Percentiles rank a stretch among this genome's conserved stretches.
phyloP scores from a whole-genome alignment of 352 stramenopile genomes.

The Lagenidium sp. region DNA sequence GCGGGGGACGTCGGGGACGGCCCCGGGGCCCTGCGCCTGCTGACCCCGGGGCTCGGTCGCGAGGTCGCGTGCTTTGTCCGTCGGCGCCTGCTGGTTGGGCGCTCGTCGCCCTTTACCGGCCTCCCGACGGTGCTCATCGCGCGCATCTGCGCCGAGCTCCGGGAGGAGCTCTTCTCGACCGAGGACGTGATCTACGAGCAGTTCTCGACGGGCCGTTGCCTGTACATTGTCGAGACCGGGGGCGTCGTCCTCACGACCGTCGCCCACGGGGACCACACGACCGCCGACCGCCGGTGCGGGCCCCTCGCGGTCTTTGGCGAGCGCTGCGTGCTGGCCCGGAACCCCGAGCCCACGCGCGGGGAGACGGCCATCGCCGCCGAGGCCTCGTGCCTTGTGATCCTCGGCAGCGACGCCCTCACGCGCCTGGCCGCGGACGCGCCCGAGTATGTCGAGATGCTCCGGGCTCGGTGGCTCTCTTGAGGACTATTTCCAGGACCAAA shows the following conservation, averaged over 20 bases:
- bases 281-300: slow-evolving; percentile 2
- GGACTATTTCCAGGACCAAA: too few species aligned
- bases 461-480: too few species aligned
- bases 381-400: slow-evolving; percentile 9
- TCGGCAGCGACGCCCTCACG: slow-evolving; percentile 9
- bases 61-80: slow-evolving; percentile 12
- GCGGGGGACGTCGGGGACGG: slow-evolving; percentile 12
- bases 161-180: slow-evolving; percentile 13
- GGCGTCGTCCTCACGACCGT: slow-evolving; percentile 7
- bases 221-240: slow-evolving; percentile 21
- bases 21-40: not conserved
- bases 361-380: slow-evolving; percentile 11
- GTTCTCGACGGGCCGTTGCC: slow-evolving; percentile 8
- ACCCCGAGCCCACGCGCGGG: slow-evolving; percentile 6
- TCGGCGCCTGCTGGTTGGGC: slow-evolving; percentile 5
- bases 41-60: slow-evolving; percentile 7
- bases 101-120: slow-evolving; percentile 8
- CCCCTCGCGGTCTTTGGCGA: slow-evolving; percentile 17
- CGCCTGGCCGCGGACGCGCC: too few species aligned
- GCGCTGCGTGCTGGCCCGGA: slow-evolving; percentile 12
- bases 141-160: slow-evolving; percentile 10
- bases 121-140: slow-evolving; percentile 8
- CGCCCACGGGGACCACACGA: slow-evolving; percentile 3
- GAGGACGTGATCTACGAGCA: slow-evolving; percentile 20
- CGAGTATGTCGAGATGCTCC: too few species aligned